Base-by-base conservation (phyloP, 2,329 filamentous ascomycete species). In the Fusarium devonianum region DNA sequence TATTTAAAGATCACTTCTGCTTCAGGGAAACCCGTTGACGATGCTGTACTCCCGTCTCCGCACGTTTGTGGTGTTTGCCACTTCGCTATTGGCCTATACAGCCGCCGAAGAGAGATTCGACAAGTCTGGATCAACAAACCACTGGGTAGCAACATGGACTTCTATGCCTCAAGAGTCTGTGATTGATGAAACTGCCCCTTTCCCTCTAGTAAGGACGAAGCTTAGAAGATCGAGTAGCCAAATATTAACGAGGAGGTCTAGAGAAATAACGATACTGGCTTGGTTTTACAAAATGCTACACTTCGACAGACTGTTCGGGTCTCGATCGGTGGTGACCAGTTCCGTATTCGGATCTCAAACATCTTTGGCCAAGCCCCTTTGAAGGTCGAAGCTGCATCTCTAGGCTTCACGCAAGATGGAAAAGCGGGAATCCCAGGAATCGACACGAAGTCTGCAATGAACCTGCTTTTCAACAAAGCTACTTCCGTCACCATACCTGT, bases 101-200 rank as follows among this genome's bases (percentile, higher is more conserved):
- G n/a, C n/a, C n/a, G n/a, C n/a, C n/a, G n/a, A n/a, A n/a, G n/a
- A n/a, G n/a, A n/a, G n/a, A n/a, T n/a, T n/a, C n/a, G n/a, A n/a
- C n/a, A n/a, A n/a, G n/a, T n/a, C n/a, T n/a, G n/a, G n/a, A n/a
- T n/a, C n/a, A n/a, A n/a, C n/a, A n/a, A n/a, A n/a, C n/a, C 52
- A 57, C 3, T 58, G 55, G 55, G 55, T 58, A 34, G 55, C 55
- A 7, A 35, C 55, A 25, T 58, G 55, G 55, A 48, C 55, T 0
- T 49, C 49, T 0, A 58, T 58, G 55, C 55, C 55, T 1, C 55
- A 58, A 4, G 55, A 56, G 5, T 55, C 56, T 10, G 55, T 58
- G 25, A 32, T 45, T 28, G 40, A n/a, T n/a, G 21, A 2, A 58
- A 58, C 13, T 8, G 55, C 55, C 3, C 55, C 55, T 1, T 26